Evolutionary conservation across 2,329 filamentous ascomycete genomes (phyloP).

Genomic region (Arthrobotrys musiformis): DNA sequence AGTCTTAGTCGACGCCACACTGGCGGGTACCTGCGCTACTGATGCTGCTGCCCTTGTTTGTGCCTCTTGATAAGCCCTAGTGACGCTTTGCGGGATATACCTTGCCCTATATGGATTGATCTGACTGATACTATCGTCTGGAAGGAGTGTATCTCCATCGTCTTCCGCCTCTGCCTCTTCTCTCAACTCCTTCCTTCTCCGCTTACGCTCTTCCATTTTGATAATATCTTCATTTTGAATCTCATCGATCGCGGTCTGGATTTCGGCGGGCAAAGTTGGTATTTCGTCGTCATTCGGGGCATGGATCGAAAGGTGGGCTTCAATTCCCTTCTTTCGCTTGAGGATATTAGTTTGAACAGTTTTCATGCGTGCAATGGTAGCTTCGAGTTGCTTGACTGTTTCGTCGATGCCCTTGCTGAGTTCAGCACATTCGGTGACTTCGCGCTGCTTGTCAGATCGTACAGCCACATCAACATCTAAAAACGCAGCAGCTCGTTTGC

Average conservation of each 20-base stretch:
- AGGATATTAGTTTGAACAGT: slow-evolving; percentile 31
- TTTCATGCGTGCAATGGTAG: slow-evolving; percentile 43
- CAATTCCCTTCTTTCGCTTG: slow-evolving; percentile 45
- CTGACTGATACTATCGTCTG: slow-evolving; percentile 51
- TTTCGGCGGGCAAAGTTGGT: slow-evolving; percentile 29
- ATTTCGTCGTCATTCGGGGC: slow-evolving; percentile 44
- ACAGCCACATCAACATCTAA: slow-evolving; percentile 45
- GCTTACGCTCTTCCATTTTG: slow-evolving; percentile 49
- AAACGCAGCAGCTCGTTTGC: slow-evolving; percentile 37
- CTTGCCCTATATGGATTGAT: slow-evolving; percentile 42
- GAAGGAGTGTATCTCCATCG: slow-evolving; percentile 44
- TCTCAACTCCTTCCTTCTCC: slow-evolving; percentile 33
- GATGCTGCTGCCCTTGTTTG: slow-evolving; percentile 46
- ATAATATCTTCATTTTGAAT: slow-evolving; percentile 52
- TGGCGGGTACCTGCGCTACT: slow-evolving; percentile 25
- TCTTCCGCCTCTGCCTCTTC: slow-evolving; percentile 44
- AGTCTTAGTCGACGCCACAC: slow-evolving; percentile 41
- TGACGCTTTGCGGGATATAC: slow-evolving; percentile 44
- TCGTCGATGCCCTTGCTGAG: slow-evolving; percentile 45
- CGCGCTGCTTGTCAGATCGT: slow-evolving; percentile 49
- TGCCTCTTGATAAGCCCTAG: slow-evolving; percentile 45
- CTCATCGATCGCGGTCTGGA: slow-evolving; percentile 48
- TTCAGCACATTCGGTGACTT: slow-evolving; percentile 42
- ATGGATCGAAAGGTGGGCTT: slow-evolving; percentile 34
- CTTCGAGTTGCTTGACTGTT: slow-evolving; percentile 44